Evolutionary conservation across 108 stramenopile genomes (phyloP).

Genomic region (Schizochytrium sp.): DNA sequence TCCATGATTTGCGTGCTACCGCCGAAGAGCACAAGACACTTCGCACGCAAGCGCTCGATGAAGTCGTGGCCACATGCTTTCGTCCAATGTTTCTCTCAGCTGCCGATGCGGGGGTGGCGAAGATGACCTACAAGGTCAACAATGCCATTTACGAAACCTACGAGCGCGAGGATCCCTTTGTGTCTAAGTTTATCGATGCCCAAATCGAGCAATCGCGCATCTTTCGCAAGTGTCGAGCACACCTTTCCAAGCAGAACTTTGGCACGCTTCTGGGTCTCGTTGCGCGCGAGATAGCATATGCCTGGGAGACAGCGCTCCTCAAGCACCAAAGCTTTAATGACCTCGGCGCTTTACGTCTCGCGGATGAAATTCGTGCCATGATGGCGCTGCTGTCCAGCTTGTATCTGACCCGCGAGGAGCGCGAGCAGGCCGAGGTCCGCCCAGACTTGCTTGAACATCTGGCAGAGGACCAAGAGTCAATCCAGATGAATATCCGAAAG

Average conservation of each 20-base stretch:
- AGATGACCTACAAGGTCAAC: not conserved
- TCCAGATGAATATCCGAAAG: not conserved
- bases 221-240: not conserved
- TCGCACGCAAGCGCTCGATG: not conserved
- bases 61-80: not conserved
- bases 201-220: not conserved
- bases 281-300: not conserved
- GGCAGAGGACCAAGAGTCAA: not conserved
- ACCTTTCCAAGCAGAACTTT: not conserved
- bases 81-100: not conserved
- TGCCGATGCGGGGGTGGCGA: not conserved
- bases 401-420: not conserved
- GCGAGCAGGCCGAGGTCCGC: not conserved
- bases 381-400: not conserved
- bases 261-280: not conserved
- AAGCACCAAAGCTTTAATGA: not conserved
- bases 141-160: not conserved
- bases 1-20: not conserved
- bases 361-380: not conserved
- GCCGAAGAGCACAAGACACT: not conserved
- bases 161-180: slow-evolving; percentile 17
- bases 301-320: not conserved
- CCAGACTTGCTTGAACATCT: not conserved
- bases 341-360: not conserved
- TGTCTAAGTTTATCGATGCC: not conserved